Base-by-base conservation (phyloP, 352 stramenopile genomes). In the Phytopythium kandeliae region DNA sequence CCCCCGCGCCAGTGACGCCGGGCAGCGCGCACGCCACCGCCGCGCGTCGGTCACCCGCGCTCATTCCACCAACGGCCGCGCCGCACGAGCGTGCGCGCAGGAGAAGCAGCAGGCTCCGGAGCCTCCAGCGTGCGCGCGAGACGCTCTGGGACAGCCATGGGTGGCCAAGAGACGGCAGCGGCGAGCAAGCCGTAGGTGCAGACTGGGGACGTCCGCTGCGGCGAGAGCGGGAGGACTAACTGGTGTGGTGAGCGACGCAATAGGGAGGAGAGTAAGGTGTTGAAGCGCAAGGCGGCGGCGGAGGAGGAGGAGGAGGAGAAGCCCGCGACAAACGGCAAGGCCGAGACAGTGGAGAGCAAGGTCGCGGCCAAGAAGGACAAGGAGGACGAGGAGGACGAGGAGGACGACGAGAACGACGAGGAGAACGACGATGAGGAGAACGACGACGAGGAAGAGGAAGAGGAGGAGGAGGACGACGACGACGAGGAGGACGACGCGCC, bases 401-500 rank as follows among this genome's bases (percentile, higher is more conserved):
- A 85, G 0, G 74, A 86, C 0, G 69, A 81, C 0, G 77, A 81
- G 0, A 71, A 74, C 0, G 75, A 77, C 0, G 71, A 74, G 0
- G 72, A 78, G 0, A 72, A 74, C 0, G 67, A 78, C 2, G 63
- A 77, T 0, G 61, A 78, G 0, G 72, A 71, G 0, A 66, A 75
- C 2, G 68, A 62, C 1, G 67, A 73, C 0, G 69, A 74, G 17
- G 74, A 76, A 0, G 71, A 73, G 1, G 71, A 79, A 0, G 76
- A 75, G 0, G 70, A 79, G 2, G 64, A 77, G 0, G 63, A 79
- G 0, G 72, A 71, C 0, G 70, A 76, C 2, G 68, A 62, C 2
- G 67, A 73, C 0, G 69, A 75, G 12, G 76, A 85, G 21, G 77
- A 87, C 25, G 54, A 78, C 34, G 69, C 67, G 16, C 71, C 67